A percentile compares a stretch with the other conserved stretches of the same genome.
These are phyloP conservation scores for Lecanicillium sp. DNA, from an alignment of 2,329 filamentous ascomycete species.

Conservation along the genomic window DNA sequence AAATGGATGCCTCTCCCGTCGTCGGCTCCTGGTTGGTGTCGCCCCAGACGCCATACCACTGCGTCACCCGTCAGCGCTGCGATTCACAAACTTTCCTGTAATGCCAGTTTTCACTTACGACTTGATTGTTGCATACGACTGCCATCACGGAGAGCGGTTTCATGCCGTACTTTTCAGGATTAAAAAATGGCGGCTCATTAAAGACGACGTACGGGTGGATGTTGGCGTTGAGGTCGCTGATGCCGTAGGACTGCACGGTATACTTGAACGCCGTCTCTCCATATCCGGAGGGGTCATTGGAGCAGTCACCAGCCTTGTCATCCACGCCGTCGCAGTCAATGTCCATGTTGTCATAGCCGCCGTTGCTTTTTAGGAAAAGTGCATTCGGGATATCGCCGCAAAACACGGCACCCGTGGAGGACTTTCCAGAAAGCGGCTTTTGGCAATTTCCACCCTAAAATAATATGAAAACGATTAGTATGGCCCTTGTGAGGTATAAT, in stretches of 20 bases:
- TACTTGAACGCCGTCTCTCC: slow-evolving; percentile 33
- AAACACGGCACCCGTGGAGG: too few species aligned
- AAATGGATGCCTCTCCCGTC: slow-evolving; percentile 41
- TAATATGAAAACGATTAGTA: background rate
- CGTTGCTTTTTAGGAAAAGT: slow-evolving; percentile 33
- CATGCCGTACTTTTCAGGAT: slow-evolving; percentile 27
- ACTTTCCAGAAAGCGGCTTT: too few species aligned
- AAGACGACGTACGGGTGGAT: slow-evolving; percentile 41
- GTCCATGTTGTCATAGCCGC: slow-evolving; percentile 37
- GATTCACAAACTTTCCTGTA: too few species aligned
- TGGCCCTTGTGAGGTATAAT: background rate
- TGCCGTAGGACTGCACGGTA: slow-evolving; percentile 21
- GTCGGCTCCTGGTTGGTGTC: slow-evolving; percentile 44
- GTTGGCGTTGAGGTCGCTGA: slow-evolving; percentile 33
- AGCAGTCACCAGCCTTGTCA: slow-evolving; percentile 28
- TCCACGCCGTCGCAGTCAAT: slow-evolving; percentile 41
- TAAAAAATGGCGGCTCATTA: slow-evolving; percentile 28
- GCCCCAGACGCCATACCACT: slow-evolving; percentile 44
- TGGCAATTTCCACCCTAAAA: background rate
- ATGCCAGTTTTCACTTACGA: slow-evolving; percentile 19
- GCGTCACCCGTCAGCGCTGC: too few species aligned
- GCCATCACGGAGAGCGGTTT: slow-evolving; percentile 39
- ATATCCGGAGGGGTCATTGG: slow-evolving; percentile 24
- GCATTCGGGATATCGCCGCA: slow-evolving; percentile 16
- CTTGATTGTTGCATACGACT: slow-evolving; percentile 36